phyloP scores from a whole-genome alignment of 2,329 filamentous ascomycete species.

The Hypomyces rosellus region DNA sequence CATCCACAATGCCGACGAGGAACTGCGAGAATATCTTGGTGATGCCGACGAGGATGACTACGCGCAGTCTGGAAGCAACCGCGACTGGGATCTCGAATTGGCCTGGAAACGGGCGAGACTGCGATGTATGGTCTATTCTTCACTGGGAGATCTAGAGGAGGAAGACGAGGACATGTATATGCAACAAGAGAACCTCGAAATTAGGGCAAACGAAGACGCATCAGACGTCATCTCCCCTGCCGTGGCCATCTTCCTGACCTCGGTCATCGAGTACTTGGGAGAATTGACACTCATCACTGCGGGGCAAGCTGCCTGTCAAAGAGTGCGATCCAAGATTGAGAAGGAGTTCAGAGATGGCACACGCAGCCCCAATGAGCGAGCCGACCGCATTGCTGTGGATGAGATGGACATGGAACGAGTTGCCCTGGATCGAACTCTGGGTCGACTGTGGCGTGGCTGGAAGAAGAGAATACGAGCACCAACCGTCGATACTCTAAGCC shows the following conservation, averaged over 20 bases:
- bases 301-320: conserved; percentile 73
- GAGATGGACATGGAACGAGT: conserved; percentile 91
- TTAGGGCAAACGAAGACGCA: conserved; percentile 48
- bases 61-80: conserved; percentile 42
- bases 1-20: conserved; percentile 75
- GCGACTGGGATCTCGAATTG: conserved; percentile 81
- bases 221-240: conserved; percentile 76
- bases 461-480: conserved; percentile 72
- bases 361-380: conserved; percentile 40
- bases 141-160: conserved; percentile 93
- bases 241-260: conserved; percentile 92
- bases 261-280: conserved; percentile 87
- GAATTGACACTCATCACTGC: conserved; percentile 86
- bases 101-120: conserved; percentile 91
- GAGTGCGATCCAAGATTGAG: conserved; percentile 53
- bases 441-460: conserved; percentile 90
- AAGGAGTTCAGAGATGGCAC: conserved; percentile 51
- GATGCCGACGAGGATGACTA: conserved; percentile 70
- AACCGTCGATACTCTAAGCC: conserved; percentile 38
- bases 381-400: conserved; percentile 72
- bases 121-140: conserved; percentile 97
- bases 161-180: conserved; percentile 91
- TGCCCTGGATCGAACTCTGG: conserved; percentile 80
- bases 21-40: conserved; percentile 81
- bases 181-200: conserved; percentile 67